Base-by-base conservation (phyloP, 768 basidiomycete genomes). In the Rubroboletus satanas region DNA sequence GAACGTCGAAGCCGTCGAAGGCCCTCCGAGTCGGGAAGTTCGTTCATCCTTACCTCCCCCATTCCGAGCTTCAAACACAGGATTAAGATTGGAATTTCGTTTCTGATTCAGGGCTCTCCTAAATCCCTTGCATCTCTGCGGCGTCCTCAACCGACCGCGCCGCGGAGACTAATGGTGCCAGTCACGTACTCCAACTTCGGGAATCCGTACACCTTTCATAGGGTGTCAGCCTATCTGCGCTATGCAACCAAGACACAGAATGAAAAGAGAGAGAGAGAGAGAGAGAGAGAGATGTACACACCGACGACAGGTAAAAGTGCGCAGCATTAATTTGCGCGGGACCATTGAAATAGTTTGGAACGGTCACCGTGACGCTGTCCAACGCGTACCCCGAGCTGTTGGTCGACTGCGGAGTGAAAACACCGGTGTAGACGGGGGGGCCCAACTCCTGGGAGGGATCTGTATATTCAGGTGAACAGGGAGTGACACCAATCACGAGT, bases 291-390 rank as follows among this genome's bases (percentile, higher is more conserved):
- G 5, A 17, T 17, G 39, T n/a, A 43, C 56, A 14, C 36, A 66
- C 67, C n/a, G 44, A 46, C 0, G 3, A 0, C 5, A 53, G 9
- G 32, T 35, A 51, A 21, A 55, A 29, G 37, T 39, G 52, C 14
- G 39, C 56, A 5, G 58, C 14, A 1, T 0, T 36, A 18, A 67
- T 0, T 11, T 42, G 18, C 17, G 0, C 31, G 7, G 1, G 14
- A 17, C 65, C 62, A 0, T 28, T 1, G 38, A 28, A 45, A 5
- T 0, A 45, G 23, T 10, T 7, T 2, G 65, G 60, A 31, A 33
- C 38, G 8, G 5, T 23, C 6, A 62, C 37, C 1, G 43, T 28
- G 11, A 58, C 15, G 18, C 52, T 56, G 29, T 56, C 23, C 11
- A 31, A 50, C 21, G 35, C 5, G 11, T 43, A 42, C 7, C 46